Conservation (phyloP, 164 flowering plant genomes). For the Hamamelis virginiana region DNA sequence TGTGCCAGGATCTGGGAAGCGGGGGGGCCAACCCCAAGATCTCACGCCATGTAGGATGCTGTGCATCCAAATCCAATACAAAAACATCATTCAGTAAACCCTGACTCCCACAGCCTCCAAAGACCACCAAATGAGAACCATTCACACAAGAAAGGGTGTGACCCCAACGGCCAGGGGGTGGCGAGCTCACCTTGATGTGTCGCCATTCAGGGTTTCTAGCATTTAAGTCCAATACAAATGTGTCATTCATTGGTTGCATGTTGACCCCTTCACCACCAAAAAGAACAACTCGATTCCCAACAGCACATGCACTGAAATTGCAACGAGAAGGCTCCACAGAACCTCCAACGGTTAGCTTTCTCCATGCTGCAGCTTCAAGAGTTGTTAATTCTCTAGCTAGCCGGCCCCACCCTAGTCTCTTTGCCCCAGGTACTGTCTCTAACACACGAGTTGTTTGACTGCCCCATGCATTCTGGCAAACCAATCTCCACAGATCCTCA, state of each 20-base stretch:
- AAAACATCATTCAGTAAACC: constrained; percentile 91
- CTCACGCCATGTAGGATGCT: constrained; percentile 89
- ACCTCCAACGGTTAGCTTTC: constrained; percentile 86
- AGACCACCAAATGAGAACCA: constrained; percentile 79
- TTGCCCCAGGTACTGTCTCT: constrained; percentile 87
- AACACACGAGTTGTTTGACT: constrained; percentile 78
- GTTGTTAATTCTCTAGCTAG: constrained; percentile 89
- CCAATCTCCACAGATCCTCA: constrained; percentile 94
- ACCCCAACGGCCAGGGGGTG: constrained; percentile 97
- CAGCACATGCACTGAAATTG: constrained; percentile 93
- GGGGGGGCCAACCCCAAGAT: constrained; percentile 84
- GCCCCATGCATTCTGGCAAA: constrained; percentile 96
- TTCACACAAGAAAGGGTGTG: constrained; percentile 88
- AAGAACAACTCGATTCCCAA: constrained; percentile 83
- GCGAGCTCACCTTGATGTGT: constrained; percentile 83
- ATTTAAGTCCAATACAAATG: constrained; percentile 82
- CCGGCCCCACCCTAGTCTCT: constrained; percentile 79
- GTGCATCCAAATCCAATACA: constrained; percentile 80
- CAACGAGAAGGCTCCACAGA: constrained; percentile 90
- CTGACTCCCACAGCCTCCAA: constrained; percentile 90
- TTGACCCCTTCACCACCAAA: constrained; percentile 97
- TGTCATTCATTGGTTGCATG: constrained; percentile 98
- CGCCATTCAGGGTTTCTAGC: constrained; percentile 80
- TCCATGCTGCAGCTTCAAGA: constrained; percentile 92
- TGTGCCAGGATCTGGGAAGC: constrained; percentile 95